Evolutionary conservation across 441 rosid genomes (phyloP), one percentile per base, ranked within the genome.

Genomic region (Populus hybrid): DNA sequence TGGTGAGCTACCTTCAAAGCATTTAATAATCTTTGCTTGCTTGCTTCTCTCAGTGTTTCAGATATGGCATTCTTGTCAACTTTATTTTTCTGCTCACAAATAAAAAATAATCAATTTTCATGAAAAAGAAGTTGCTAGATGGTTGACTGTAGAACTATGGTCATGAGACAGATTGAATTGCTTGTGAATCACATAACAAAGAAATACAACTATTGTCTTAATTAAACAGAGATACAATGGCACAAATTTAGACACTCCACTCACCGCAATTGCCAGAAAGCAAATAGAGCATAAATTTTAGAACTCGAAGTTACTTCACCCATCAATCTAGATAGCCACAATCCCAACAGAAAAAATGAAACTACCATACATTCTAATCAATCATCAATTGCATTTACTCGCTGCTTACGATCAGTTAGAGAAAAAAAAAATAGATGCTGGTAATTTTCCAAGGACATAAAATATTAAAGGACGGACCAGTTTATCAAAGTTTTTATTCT

Each of bases 11-110:
- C 87, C 82, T 73, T 86, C 76, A 96, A 72, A 76, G 94, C 88
- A 79, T 85, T 75, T 66, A 77, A 73, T 74, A 96, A 84, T 86
- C 97, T 90, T 79, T 90, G 85, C 84, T 84, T 92, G 90, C 95
- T 90, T 36, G 90, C 86, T 79, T 94, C 87, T 81, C 99, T 88
- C 46, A 89, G 77, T 18, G 86, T 72, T 81, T 89, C 90, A 5
- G 97, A 87, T 80, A 96, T 81, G 67, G 82, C 91, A 73, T 90
- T 94, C 86, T 91, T 96, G 74, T 87, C 88, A 0, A 77, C 73
- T 83, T 90, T 93, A 80, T 85, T 88, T 59, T 79, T 88, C 95
- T 93, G 92, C 66, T 28, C 32, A 69, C 46, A 81, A 76, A 67
- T 69, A 35, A 64, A 71, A 71, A 69, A 61, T 30, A 65, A 78